A percentile compares a stretch with the other conserved stretches of the same genome.
These are phyloP conservation scores for Lotmaria passim DNA, from an alignment of 208 protist species.

Conservation along the genomic window DNA sequence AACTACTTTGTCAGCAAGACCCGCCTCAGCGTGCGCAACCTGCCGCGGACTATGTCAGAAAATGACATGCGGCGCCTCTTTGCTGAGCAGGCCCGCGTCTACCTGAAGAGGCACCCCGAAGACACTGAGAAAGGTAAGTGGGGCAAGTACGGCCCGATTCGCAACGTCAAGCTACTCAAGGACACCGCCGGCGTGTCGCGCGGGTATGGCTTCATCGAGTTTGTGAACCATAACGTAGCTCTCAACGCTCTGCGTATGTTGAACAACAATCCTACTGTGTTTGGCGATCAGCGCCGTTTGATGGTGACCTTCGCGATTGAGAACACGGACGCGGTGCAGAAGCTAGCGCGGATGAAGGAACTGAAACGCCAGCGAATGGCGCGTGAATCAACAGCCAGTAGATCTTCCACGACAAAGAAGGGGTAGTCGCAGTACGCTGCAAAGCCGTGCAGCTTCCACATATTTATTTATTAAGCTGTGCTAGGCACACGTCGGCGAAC, in stretches of 20 bases:
- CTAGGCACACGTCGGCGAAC: not conserved
- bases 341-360: constrained; percentile 87
- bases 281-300: constrained; percentile 80
- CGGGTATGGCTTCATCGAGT: constrained; percentile 94
- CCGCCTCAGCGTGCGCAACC: constrained; percentile 89
- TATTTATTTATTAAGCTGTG: too few relatives aligned
- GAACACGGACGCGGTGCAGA: constrained; percentile 88
- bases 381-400: constrained; percentile 15
- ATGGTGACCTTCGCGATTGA: constrained; percentile 94
- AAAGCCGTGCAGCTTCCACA: too few relatives aligned
- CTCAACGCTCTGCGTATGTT: constrained; percentile 79
- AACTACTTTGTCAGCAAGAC: constrained; percentile 93
- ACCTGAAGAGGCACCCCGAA: constrained; percentile 78
- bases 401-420: constrained; percentile 5
- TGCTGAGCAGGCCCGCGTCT: constrained; percentile 63
- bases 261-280: constrained; percentile 94
- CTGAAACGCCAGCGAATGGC: constrained; percentile 58
- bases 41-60: constrained; percentile 88
- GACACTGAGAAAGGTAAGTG: constrained; percentile 77
- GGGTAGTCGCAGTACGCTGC: not conserved
- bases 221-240: constrained; percentile 91
- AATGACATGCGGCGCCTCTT: constrained; percentile 89
- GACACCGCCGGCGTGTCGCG: constrained; percentile 84
- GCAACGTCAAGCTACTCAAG: constrained; percentile 85
- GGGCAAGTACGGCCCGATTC: constrained; percentile 91